phyloP scores from a whole-genome alignment of 129 eudicot species.

The Centella asiatica region DNA sequence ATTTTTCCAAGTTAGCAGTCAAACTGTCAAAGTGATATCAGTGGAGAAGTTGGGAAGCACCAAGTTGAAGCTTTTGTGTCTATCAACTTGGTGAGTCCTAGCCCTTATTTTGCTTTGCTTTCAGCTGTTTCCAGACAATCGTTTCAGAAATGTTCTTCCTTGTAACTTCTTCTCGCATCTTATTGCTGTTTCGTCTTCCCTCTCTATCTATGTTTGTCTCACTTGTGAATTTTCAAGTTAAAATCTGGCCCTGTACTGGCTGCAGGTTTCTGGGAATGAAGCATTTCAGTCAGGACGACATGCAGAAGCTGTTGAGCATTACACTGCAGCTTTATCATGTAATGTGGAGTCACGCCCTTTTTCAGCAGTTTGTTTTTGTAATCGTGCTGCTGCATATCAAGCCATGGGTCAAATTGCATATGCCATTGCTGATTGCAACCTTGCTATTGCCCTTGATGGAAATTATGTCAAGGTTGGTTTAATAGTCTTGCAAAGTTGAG shows the following conservation, averaged over 20 bases:
- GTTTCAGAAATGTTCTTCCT: too few relatives aligned
- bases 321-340: slow-evolving; percentile 78
- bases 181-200: too few relatives aligned
- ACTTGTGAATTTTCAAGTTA: neutral
- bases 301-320: slow-evolving; percentile 81
- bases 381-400: slow-evolving; percentile 91
- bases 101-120: too few relatives aligned
- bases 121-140: too few relatives aligned
- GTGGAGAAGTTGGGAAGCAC: too few relatives aligned
- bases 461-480: slow-evolving; percentile 67
- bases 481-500: neutral
- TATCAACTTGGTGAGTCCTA: too few relatives aligned
- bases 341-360: slow-evolving; percentile 77
- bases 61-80: too few relatives aligned
- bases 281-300: slow-evolving; percentile 83
- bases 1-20: too few relatives aligned
- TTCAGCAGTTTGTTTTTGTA: slow-evolving; percentile 82
- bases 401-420: slow-evolving; percentile 71
- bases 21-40: too few relatives aligned
- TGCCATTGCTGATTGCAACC: slow-evolving; percentile 92
- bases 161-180: too few relatives aligned
- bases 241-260: neutral
- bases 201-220: too few relatives aligned
- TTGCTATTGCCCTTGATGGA: slow-evolving; percentile 91
- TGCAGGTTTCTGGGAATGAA: slow-evolving; percentile 89